Conservation (phyloP, 2,329 filamentous ascomycete genomes). For the Fusarium nygamai region DNA sequence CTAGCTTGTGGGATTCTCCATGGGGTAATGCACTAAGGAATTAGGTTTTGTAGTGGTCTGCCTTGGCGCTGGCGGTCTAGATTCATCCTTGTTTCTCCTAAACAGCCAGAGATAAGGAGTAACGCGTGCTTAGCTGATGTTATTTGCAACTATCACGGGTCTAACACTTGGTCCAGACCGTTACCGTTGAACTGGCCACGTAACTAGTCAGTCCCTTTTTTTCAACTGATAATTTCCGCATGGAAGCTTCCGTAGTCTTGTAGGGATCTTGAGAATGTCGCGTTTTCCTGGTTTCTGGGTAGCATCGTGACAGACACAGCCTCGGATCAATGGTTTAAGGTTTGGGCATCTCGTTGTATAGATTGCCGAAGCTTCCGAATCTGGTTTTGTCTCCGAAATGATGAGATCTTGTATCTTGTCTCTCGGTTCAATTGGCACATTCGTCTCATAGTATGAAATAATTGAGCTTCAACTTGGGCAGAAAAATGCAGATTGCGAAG, state of each 20-base stretch:
- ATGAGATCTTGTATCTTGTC: too few species aligned
- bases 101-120: background rate
- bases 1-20: background rate
- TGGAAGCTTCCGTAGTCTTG: too few species aligned
- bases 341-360: background rate
- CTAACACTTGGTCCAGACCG: rapidly evolving
- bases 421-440: rapidly evolving
- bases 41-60: background rate
- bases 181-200: rapidly evolving
- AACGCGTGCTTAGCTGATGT: background rate
- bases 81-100: background rate
- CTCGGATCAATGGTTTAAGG: background rate
- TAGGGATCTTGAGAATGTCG: background rate
- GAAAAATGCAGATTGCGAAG: rapidly evolving
- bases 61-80: background rate
- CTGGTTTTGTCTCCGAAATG: background rate
- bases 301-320: background rate
- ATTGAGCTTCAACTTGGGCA: rapidly evolving
- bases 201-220: background rate
- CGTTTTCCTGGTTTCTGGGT: background rate
- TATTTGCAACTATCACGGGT: background rate
- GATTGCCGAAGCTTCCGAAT: background rate
- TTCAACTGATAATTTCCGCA: background rate
- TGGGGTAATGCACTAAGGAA: background rate
- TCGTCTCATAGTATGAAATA: background rate